Conservation (phyloP, 169 alveolate genomes). For the Eimeria necatrix region DNA sequence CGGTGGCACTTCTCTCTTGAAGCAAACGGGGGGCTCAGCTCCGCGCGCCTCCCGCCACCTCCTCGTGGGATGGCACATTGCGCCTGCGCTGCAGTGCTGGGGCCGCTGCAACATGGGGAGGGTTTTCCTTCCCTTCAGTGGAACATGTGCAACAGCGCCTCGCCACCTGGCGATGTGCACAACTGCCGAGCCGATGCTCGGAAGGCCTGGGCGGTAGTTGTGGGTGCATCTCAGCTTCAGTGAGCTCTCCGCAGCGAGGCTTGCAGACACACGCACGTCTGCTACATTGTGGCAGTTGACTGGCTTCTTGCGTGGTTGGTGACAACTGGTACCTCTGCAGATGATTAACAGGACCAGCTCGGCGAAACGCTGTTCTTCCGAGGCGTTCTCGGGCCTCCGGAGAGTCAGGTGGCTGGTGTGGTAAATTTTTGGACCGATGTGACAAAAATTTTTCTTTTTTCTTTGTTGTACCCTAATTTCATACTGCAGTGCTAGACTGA, state of each 20-base stretch:
- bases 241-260: neutral
- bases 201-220: neutral
- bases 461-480: conserved; percentile 1
- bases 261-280: neutral
- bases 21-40: too few relatives aligned
- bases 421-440: conserved; percentile 14
- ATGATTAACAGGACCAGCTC: conserved; percentile 3
- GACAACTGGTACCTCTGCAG: conserved; percentile 8
- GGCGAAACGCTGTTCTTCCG: neutral
- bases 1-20: too few relatives aligned
- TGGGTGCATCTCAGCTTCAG: conserved; percentile 7
- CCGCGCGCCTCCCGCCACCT: too few relatives aligned
- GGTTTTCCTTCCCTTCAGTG: too few relatives aligned
- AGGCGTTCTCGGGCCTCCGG: conserved; percentile 32
- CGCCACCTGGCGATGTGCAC: too few relatives aligned
- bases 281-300: conserved; percentile 15
- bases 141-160: too few relatives aligned
- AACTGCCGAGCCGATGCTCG: too few relatives aligned
- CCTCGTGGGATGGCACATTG: too few relatives aligned
- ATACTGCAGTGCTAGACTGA: neutral
- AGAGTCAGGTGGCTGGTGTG: conserved; percentile 37
- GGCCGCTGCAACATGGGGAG: too few relatives aligned
- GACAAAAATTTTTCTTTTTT: neutral
- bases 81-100: too few relatives aligned
- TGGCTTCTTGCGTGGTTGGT: conserved; percentile 35